phyloP scores from a whole-genome alignment of 331 rosid species.

The Erythrophleum ivorense region DNA sequence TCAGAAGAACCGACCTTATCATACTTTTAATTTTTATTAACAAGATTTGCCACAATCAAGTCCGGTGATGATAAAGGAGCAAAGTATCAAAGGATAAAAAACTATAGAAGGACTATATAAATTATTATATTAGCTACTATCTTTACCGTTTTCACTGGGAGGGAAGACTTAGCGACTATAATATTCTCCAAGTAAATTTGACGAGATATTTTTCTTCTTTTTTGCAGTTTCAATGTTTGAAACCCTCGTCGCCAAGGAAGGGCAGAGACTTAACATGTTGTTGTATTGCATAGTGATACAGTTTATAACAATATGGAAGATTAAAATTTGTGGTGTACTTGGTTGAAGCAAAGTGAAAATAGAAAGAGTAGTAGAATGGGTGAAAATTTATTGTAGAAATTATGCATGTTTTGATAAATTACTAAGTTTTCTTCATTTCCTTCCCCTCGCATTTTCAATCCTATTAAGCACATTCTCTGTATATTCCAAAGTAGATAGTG shows the following conservation, averaged over 20 bases:
- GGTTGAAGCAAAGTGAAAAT: neutral
- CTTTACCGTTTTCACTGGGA: conserved; percentile 22
- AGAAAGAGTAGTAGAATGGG: neutral
- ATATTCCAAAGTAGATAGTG: neutral
- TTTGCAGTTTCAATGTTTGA: neutral
- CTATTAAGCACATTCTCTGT: neutral
- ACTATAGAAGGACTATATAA: conserved; percentile 19
- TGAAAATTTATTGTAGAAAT: neutral
- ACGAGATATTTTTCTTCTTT: neutral
- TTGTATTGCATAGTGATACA: neutral
- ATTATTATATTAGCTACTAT: conserved; percentile 6
- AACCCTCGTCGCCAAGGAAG: neutral
- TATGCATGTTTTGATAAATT: neutral
- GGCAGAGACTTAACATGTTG: neutral
- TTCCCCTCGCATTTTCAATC: neutral
- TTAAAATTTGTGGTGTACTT: neutral
- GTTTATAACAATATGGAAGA: neutral
- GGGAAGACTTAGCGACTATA: conserved; percentile 2
- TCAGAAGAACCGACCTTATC: conserved; percentile 35
- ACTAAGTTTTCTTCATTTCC: neutral
- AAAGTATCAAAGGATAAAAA: conserved; percentile 24
- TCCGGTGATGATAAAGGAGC: conserved; percentile 22
- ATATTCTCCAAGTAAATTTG: neutral
- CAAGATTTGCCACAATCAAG: neutral
- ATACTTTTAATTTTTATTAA: conserved; percentile 9